Percentiles rank a stretch among this genome's conserved stretches.
Evolutionary conservation across 495 filamentous ascomycete genomes (phyloP).

Genomic region (Aspergillus egyptiacus): DNA sequence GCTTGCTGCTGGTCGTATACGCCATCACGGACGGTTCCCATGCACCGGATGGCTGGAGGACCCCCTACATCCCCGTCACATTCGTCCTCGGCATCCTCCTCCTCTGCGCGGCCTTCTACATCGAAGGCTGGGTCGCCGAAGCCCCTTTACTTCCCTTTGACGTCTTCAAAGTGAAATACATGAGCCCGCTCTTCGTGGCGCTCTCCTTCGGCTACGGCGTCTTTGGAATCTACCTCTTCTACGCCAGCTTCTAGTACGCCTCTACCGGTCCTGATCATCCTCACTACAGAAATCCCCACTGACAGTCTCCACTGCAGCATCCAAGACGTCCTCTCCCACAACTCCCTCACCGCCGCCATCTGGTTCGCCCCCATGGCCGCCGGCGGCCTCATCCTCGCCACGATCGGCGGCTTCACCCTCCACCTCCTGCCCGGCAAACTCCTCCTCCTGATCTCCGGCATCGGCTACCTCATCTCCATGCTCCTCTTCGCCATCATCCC

Average conservation of each 20-base stretch:
- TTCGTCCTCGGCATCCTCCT: slow-evolving; percentile 4
- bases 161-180: slow-evolving; percentile 12
- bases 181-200: slow-evolving; percentile 5
- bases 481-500: slow-evolving; percentile 11
- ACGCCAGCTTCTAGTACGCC: slow-evolving; percentile 13
- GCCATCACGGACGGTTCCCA: slow-evolving; percentile 8
- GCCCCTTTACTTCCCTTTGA: slow-evolving; percentile 7
- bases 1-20: slow-evolving; percentile 3
- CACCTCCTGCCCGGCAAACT: slow-evolving; percentile 9
- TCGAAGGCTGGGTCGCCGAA: slow-evolving; percentile 8
- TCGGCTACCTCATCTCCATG: slow-evolving; percentile 2
- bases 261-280: neutral
- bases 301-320: slow-evolving; percentile 1
- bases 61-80: slow-evolving; percentile 7
- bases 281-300: neutral
- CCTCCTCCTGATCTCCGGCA: slow-evolving; percentile 2
- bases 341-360: slow-evolving; percentile 4
- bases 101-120: slow-evolving; percentile 5
- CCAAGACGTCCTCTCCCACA: slow-evolving; percentile 5
- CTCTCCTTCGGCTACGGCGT: slow-evolving; percentile 7
- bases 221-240: slow-evolving; percentile 13
- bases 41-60: slow-evolving; percentile 9
- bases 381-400: slow-evolving; percentile 10
- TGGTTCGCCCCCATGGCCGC: slow-evolving; percentile 15
- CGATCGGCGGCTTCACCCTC: slow-evolving; percentile 8